Percentiles rank a stretch among this genome's conserved stretches.
Conservation (phyloP, 768 basidiomycete species). For the Boletus tomentosulus region DNA sequence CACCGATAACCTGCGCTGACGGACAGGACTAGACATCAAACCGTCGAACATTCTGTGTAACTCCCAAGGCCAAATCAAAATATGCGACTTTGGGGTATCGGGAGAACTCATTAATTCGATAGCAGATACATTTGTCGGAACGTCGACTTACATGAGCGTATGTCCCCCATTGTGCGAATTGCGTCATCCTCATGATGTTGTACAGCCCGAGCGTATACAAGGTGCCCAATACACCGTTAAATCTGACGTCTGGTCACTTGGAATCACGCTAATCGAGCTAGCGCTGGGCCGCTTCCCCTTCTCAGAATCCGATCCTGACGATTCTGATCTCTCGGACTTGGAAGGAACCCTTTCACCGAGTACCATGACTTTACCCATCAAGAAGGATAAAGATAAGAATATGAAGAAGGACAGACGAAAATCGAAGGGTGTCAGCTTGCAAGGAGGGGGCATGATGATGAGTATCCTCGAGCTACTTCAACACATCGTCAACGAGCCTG, state of each 20-base stretch:
- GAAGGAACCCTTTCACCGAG: conserved; percentile 78
- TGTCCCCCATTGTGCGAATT: conserved; percentile 29
- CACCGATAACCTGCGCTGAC: conserved; percentile 11
- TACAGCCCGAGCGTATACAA: conserved; percentile 97
- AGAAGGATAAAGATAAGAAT: conserved; percentile 40
- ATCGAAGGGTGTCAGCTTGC: conserved; percentile 88
- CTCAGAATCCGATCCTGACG: conserved; percentile 73
- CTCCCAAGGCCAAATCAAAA: conserved; percentile 94
- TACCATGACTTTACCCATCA: conserved; percentile 39
- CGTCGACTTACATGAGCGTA: conserved; percentile 99
- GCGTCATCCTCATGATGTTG: conserved; percentile 12
- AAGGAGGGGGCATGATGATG: conserved; percentile 97
- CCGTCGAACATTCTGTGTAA: conserved; percentile 97
- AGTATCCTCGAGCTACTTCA: conserved; percentile 94
- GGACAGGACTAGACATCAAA: conserved; percentile 77
- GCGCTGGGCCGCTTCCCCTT: conserved; percentile 98
- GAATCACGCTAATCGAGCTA: conserved; percentile 94
- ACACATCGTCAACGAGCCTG: conserved; percentile 98
- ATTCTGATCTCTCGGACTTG: conserved; percentile 73
- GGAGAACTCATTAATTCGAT: conserved; percentile 99
- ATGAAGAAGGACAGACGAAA: conserved; percentile 78
- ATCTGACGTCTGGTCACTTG: conserved; percentile 98
- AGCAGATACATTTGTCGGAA: conserved; percentile 98
- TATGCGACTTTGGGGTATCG: conserved; percentile 98
- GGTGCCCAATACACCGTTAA: conserved; percentile 98